Base-by-base conservation (phyloP, 257 asterid species). In the Solanum medicagineum region DNA sequence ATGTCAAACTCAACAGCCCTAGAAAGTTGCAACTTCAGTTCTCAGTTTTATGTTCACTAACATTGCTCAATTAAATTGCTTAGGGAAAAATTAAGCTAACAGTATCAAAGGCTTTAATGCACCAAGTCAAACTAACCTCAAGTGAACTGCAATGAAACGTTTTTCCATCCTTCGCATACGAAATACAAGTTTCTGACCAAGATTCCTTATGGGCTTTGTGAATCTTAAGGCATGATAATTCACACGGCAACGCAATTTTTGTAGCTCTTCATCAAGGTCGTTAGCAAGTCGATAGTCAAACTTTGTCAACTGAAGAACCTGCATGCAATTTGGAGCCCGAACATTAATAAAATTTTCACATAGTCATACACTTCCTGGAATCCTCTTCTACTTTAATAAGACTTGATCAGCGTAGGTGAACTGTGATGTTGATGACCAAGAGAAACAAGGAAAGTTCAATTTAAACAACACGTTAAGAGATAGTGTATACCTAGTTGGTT, bases 231-330 rank as follows among this genome's bases (percentile, higher is more conserved):
- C 99, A 91, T 97, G 95, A 89, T 94, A 97, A 86, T 97, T 97
- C 79, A 97, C 98, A 74, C 99, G 93, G 87, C 99, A 97, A 12
- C 99, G 98, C 85, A 97, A 87, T 88, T 93, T 95, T 83, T 97
- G 99, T 57, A 97, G 92, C 81, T 91, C 98, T 71, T 92, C 97
- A 87, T 94, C 95, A 56, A 95, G 97, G 88, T 97, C 96, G 81
- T 89, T 97, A 59, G 99, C 88, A 73, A 97, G 99, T 91, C 99
- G 93, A 88, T 97, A 97, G 87, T 97, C 99, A 62, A 97, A 97
- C 92, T 97, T 97, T 83, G 99, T 97, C 95, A 97, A 84, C 95
- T 97, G 99, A 93, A 97, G 88, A 87, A 95, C 99, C 99, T 97
- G 99, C 90, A 90, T 63, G 85, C 80, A 59, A 80, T 81, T 86